phyloP scores from a whole-genome alignment of 1,139 yeast genomes.

The Yamadazyma sp. region DNA sequence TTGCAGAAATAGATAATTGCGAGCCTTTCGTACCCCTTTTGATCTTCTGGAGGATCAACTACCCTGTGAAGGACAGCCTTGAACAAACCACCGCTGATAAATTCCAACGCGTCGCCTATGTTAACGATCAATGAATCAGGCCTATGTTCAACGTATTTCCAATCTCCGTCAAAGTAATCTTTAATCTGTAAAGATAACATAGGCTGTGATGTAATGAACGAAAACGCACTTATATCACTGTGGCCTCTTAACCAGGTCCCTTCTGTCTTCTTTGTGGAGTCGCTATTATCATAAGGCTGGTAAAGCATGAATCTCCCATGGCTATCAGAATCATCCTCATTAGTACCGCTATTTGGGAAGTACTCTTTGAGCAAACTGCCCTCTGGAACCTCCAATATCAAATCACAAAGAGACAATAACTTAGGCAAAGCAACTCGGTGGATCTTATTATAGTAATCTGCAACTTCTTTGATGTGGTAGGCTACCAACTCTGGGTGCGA shows the following conservation, averaged over 20 bases:
- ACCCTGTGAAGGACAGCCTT: constrained; percentile 50
- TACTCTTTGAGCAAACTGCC: constrained; percentile 35
- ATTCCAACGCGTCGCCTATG: constrained; percentile 50
- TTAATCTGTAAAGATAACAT: constrained; percentile 50
- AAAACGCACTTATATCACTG: constrained; percentile 48
- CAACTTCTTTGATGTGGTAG: constrained; percentile 34
- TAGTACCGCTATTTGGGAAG: constrained; percentile 32
- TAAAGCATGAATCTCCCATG: constrained; percentile 45
- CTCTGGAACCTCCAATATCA: constrained; percentile 42
- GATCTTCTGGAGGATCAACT: constrained; percentile 46
- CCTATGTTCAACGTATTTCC: constrained; percentile 49
- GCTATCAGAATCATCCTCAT: constrained; percentile 28
- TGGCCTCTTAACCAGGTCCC: constrained; percentile 52
- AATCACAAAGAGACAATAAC: constrained; percentile 37
- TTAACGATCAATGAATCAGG: constrained; percentile 49
- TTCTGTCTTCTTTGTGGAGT: constrained; percentile 20
- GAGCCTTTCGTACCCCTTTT: constrained; percentile 34
- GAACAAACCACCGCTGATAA: constrained; percentile 50
- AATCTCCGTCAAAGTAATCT: constrained; percentile 45
- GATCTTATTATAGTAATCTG: constrained; percentile 32
- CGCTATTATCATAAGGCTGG: constrained; percentile 29
- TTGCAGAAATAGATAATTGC: constrained; percentile 47
- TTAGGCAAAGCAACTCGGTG: constrained; percentile 35
- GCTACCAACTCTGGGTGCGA: constrained; percentile 38
- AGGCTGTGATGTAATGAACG: constrained; percentile 51